A percentile compares a stretch with the other conserved stretches of the same genome.
Conservation (phyloP, 495 filamentous ascomycete species). For the Copromyces sp. region DNA sequence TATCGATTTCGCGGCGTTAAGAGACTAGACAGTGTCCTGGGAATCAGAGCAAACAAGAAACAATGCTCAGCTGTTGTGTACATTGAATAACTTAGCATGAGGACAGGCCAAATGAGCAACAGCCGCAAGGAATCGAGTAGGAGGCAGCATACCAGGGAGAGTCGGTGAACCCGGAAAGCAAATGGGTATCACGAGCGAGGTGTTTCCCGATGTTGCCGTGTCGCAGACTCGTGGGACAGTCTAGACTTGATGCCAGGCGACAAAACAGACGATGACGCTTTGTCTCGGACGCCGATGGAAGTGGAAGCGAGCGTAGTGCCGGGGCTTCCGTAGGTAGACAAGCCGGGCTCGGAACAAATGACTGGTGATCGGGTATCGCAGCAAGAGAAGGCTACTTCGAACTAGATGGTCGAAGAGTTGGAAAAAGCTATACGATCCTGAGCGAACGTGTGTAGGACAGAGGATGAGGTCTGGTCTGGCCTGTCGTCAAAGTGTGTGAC, state of each 20-base stretch:
- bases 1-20: neutral
- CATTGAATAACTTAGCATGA: neutral
- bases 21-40: neutral
- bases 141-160: neutral
- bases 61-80: neutral
- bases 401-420: neutral
- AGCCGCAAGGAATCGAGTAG: neutral
- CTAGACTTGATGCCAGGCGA: neutral
- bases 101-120: neutral
- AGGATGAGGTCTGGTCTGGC: neutral
- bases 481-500: neutral
- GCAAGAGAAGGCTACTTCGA: neutral
- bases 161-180: neutral
- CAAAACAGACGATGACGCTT: neutral
- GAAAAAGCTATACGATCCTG: neutral
- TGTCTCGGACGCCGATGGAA: neutral
- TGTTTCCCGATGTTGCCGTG: neutral
- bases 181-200: neutral
- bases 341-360: neutral
- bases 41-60: neutral
- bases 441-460: neutral
- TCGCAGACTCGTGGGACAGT: neutral
- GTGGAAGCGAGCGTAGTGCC: neutral
- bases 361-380: neutral
- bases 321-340: neutral